phyloP scores from a whole-genome alignment of 2,329 filamentous ascomycete species.

The Alternaria brassicicola region DNA sequence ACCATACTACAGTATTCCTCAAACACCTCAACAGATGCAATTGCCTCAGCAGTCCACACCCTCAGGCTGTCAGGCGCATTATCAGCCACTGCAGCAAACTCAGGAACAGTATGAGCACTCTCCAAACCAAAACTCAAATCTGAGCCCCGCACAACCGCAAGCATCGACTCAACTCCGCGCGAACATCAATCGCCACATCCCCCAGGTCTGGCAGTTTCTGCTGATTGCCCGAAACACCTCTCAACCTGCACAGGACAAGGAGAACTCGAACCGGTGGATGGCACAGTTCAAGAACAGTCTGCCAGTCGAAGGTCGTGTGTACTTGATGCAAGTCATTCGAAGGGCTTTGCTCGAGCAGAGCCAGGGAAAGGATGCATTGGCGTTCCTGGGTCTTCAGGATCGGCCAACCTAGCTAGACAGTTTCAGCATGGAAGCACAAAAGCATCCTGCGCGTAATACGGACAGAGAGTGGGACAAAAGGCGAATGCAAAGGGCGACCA shows the following conservation, averaged over 20 bases:
- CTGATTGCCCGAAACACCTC: not conserved
- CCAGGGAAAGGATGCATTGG: slow-evolving; percentile 1
- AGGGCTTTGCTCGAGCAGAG: not conserved
- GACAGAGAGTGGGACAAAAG: too few species aligned
- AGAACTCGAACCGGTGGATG: slow-evolving; percentile 1
- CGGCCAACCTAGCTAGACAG: not conserved
- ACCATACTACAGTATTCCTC: not conserved
- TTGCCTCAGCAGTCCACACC: not conserved
- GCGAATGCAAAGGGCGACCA: not conserved
- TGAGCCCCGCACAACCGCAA: not conserved
- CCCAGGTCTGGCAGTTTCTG: slow-evolving; percentile 2
- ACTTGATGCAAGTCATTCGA: slow-evolving; percentile 1
- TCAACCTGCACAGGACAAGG: not conserved
- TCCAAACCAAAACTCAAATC: not conserved
- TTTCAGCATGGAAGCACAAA: not conserved
- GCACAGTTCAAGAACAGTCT: not conserved
- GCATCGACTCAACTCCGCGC: not conserved
- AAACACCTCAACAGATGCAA: not conserved
- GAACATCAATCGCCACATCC: slow-evolving; percentile 2
- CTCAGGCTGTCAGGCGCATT: not conserved
- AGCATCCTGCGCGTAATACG: not conserved
- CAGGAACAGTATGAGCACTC: not conserved
- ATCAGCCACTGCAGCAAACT: not conserved
- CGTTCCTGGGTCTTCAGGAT: not conserved
- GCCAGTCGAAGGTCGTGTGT: not conserved